Evolutionary conservation across 2,329 filamentous ascomycete genomes (phyloP), one percentile per base, ranked within the genome.

Genomic region (Colletotrichum gigasporum): DNA sequence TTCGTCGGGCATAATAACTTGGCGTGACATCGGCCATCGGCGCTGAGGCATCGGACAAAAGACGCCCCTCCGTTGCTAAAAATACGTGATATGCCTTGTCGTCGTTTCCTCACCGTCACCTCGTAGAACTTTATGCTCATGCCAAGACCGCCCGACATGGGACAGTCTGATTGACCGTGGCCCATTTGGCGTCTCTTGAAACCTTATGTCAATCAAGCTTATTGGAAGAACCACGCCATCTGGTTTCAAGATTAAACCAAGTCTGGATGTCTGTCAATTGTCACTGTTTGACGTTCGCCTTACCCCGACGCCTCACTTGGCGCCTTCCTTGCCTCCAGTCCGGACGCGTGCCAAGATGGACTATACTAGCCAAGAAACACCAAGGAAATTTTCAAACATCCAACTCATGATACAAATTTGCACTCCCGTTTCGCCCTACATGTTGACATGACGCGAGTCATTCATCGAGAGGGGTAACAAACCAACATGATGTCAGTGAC

Each of bases 131-230:
- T 53, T n/a, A 22, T 24, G 12, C 6, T 7, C 5, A n/a, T 37
- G 59, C 53, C 59, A 58, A 58, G 59, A 44, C 45, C 14, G 12
- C 37, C 32, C 22, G 24, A 41, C 35, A 53, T 20, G 48, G 48
- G 50, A 28, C 34, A n/a, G 50, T 32, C 28, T 30, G 34, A 30
- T 41, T 39, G 22, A 28, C 34, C 9, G 26, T 37, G 37, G 51
- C 51, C 37, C 16, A n/a, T 54, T 12, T 3, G n/a, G 26, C 37
- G 26, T 41, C n/a, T 14, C 45, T 48, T 44, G 51, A 26, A 44
- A 54, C 37, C 22, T 42, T 44, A 42, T 44, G 24, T 44, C 26
- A 28, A 5, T 53, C 48, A 53, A 53, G 50, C 24, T 53, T 53
- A 41, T 22, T 39, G 14, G 20, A 20, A 20, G 18, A 6, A 9